Percentiles rank a stretch among this genome's conserved stretches.
These are phyloP conservation scores for Castanopsis chinensis DNA, from an alignment of 306 rosid genomes.

Conservation along the genomic window DNA sequence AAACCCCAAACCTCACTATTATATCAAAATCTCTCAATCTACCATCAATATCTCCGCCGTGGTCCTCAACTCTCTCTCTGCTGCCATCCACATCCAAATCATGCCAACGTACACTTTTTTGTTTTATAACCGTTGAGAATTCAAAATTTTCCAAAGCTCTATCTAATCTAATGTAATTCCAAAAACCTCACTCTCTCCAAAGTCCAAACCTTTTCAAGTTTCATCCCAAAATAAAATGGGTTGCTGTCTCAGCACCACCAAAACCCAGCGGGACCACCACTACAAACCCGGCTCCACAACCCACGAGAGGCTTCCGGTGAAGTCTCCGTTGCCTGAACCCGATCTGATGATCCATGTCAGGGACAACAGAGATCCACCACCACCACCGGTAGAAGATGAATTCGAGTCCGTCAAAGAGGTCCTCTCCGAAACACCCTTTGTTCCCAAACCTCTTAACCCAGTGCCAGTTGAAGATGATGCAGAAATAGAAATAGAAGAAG, in stretches of 20 bases:
- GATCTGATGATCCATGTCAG: slow-evolving; percentile 22
- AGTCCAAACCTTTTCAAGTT: slow-evolving; percentile 2
- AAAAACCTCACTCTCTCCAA: slow-evolving; percentile 28
- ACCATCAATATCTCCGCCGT: background rate
- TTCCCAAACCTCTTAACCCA: slow-evolving; percentile 38
- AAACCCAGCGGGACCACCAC: slow-evolving; percentile 17
- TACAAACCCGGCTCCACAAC: slow-evolving; percentile 14
- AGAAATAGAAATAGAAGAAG: background rate
- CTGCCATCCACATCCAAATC: background rate
- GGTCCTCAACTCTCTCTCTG: background rate
- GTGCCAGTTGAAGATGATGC: background rate
- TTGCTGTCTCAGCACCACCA: slow-evolving; percentile 68
- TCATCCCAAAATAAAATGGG: slow-evolving; percentile 67
- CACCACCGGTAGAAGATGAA: slow-evolving; percentile 59
- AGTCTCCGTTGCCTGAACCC: slow-evolving; percentile 19
- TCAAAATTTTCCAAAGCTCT: slow-evolving; percentile 16
- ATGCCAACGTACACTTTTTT: background rate
- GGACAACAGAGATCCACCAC: slow-evolving; percentile 15
- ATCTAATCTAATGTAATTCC: slow-evolving; percentile 15
- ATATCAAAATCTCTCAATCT: background rate
- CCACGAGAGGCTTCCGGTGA: slow-evolving; percentile 19
- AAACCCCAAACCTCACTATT: background rate
- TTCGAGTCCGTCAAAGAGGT: slow-evolving; percentile 81
- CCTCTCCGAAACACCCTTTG: slow-evolving; percentile 73
- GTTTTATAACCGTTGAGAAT: slow-evolving; percentile 45